Evolutionary conservation across 2,329 filamentous ascomycete species (phyloP), one percentile per base, ranked within the genome.

Genomic region (Colletotrichum coccodes): DNA sequence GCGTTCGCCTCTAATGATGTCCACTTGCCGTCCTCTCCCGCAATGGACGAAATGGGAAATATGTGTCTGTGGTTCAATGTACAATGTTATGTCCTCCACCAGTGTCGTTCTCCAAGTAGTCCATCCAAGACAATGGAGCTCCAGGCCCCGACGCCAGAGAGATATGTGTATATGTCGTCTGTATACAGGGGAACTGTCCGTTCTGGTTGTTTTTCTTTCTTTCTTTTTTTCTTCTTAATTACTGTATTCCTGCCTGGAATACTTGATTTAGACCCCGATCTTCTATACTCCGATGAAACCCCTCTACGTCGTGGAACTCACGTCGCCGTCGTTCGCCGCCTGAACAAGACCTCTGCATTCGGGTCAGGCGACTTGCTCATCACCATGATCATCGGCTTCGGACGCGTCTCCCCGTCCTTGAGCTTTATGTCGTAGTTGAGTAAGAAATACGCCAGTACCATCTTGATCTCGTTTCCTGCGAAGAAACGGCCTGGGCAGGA

Each of bases 401-500:
- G 82, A 57, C 82, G 72, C n/a, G 69, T 64, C 66, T 80, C 75
- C 23, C 82, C 82, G 6, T 78, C 72, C 70, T 78, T 77, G 6
- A 84, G 75, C 46, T 77, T 77, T 38, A 83, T 75, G 32, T 85
- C 82, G 64, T 83, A 85, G 68, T 79, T 76, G 54, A 83, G 75
- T n/a, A 85, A 72, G 42, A 82, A 76, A 66, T 80, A 79, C 0
- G 80, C 78, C 57, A 85, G 70, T 52, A 83, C 74, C 71, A 84
- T 76, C 76, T 85, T 85, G 70, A 85, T 81, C 73, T 81, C 81
- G 70, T 83, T 82, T 30, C 78, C 75, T 16, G 83, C 83, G 71
- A 85, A 84, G 76, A 85, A 86, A 12, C 84, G 78, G 2, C 84
- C 84, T 0, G 84, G 84, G 54, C 84, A 86, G 3, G 84, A 82